Evolutionary conservation across 192 early-diverging fungal species (phyloP).

Genomic region (Coemansia nantahalensis): DNA sequence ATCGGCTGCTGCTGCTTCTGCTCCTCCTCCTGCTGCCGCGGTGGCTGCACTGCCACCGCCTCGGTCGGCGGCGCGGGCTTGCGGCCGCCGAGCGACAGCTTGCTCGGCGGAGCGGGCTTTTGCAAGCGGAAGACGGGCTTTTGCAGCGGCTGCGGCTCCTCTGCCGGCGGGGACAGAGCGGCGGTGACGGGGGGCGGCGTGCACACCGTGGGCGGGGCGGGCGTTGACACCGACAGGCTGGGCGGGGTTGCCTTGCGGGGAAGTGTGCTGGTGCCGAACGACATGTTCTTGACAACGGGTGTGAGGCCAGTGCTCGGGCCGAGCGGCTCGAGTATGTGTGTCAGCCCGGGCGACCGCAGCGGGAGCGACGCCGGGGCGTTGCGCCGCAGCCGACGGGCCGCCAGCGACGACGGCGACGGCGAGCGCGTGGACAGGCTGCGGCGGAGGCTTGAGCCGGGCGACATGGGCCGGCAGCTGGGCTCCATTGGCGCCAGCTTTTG

Average conservation of each 20-base stretch:
- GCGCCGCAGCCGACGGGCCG: constrained; percentile 28
- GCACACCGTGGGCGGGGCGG: not conserved
- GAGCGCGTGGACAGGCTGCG: constrained; percentile 7
- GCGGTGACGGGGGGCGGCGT: not conserved
- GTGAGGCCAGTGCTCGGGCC: constrained; percentile 39
- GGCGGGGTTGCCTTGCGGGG: not conserved
- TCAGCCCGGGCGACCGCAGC: constrained; percentile 6
- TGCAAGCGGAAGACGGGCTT: constrained; percentile 3
- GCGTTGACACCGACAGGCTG: not conserved
- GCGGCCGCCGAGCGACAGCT: not conserved
- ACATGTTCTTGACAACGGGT: constrained; percentile 40
- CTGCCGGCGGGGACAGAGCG: too few relatives aligned
- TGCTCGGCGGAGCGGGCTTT: constrained; percentile 3
- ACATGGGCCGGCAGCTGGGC: not conserved
- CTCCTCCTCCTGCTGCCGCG: not conserved
- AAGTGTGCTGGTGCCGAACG: constrained; percentile 13
- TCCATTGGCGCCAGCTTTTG: constrained; percentile 17
- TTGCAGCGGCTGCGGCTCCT: too few relatives aligned
- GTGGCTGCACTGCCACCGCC: not conserved
- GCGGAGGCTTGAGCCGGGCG: not conserved
- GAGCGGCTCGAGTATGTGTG: not conserved
- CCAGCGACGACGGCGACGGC: constrained; percentile 19
- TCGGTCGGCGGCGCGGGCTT: not conserved
- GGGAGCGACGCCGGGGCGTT: constrained; percentile 6
- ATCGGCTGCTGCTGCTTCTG: not conserved